These are phyloP conservation scores for Plectosphaerella plurivora DNA, from an alignment of 2,329 filamentous ascomycete species.

Conservation along the genomic window DNA sequence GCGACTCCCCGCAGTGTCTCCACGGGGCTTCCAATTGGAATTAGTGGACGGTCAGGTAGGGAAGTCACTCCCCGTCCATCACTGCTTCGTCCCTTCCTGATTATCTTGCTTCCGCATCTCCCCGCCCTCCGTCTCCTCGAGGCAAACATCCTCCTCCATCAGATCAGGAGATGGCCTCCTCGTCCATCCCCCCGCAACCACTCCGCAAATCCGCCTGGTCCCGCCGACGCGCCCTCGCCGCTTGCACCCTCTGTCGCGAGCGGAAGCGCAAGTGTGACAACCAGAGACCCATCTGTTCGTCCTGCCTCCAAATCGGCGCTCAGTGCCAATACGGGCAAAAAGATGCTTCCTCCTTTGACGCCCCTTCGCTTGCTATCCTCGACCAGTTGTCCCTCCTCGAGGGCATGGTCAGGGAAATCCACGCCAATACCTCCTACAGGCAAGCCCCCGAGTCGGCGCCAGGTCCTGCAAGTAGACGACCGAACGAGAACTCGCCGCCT, in stretches of 20 bases:
- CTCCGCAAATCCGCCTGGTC: not conserved
- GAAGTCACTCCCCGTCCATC: no score
- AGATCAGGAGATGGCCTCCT: no score
- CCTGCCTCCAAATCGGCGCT: not conserved
- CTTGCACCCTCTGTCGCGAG: slow-evolving; percentile 1
- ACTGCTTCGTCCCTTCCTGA: no score
- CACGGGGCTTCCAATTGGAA: no score
- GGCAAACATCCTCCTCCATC: no score
- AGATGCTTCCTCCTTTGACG: not conserved
- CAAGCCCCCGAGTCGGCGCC: no score
- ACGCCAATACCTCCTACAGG: not conserved
- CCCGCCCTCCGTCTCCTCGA: no score
- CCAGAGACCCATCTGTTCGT: not conserved
- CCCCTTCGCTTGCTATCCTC: not conserved
- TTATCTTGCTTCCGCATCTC: no score
- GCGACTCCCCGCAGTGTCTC: no score
- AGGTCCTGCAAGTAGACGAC: not conserved
- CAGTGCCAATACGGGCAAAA: not conserved
- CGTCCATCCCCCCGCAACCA: no score
- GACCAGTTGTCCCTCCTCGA: not conserved
- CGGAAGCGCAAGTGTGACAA: slow-evolving; percentile 1
- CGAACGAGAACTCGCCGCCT: not conserved
- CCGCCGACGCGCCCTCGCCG: not conserved
- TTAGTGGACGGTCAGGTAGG: no score
- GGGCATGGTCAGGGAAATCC: not conserved